phyloP scores from a whole-genome alignment of 2,329 filamentous ascomycete species.

The Ophiosphaerella korrae region DNA sequence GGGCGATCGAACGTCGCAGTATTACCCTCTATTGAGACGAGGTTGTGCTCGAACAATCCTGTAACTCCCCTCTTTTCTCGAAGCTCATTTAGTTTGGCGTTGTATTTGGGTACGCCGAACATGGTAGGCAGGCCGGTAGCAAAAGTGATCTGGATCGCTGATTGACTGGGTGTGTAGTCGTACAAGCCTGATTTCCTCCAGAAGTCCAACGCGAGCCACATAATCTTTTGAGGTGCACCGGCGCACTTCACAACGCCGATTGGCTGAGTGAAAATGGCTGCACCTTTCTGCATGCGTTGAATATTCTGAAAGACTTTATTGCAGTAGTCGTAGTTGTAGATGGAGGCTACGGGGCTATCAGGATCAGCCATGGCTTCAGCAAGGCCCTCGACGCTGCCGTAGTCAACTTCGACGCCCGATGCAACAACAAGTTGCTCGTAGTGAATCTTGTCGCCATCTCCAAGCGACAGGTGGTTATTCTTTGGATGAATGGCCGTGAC shows the following conservation, averaged over 20 bases:
- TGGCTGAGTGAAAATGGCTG: conserved; percentile 48
- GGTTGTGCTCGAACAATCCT: conserved; percentile 48
- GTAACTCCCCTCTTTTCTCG: conserved; percentile 44
- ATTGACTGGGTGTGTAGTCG: conserved; percentile 26
- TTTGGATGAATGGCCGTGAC: conserved; percentile 61
- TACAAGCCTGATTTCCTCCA: conserved; percentile 46
- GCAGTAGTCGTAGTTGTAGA: conserved; percentile 47
- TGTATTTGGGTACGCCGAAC: conserved; percentile 51
- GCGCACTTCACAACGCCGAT: conserved; percentile 49
- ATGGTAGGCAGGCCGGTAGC: conserved; percentile 48
- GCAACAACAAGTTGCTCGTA: conserved; percentile 70
- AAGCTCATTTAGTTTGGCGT: conserved; percentile 41
- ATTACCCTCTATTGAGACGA: conserved; percentile 45
- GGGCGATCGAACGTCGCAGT: conserved; percentile 41
- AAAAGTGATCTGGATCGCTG: conserved; percentile 45
- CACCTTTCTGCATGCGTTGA: conserved; percentile 38
- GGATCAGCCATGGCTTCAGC: conserved; percentile 45
- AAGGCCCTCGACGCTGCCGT: conserved; percentile 36
- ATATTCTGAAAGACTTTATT: conserved; percentile 45
- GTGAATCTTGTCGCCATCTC: conserved; percentile 60
- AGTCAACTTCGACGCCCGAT: conserved; percentile 50
- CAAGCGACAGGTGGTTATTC: conserved; percentile 61
- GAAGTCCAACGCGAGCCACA: conserved; percentile 50
- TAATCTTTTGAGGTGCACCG: conserved; percentile 49
- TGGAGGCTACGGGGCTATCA: conserved; percentile 43